Conservation (phyloP, 805 yeast genomes). For the Saccharomyces cerevisiae region DNA sequence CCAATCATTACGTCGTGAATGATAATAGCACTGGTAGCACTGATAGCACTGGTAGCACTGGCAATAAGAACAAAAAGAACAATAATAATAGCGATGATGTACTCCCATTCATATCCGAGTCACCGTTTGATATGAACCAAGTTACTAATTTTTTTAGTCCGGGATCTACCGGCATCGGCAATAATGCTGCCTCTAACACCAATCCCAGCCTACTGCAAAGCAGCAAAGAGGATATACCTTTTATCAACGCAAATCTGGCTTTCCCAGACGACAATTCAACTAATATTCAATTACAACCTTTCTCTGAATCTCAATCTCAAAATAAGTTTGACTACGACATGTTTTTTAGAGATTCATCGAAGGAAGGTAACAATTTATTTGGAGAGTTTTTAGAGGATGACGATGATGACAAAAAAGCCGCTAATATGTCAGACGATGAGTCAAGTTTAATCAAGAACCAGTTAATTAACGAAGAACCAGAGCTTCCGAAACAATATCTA, state of each 20-base stretch:
- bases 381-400: conserved; percentile 3
- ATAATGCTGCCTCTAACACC: background rate
- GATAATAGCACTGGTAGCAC: background rate
- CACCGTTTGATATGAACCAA: background rate
- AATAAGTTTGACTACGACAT: conserved; percentile 5
- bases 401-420: conserved; percentile 2
- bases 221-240: conserved; percentile 10
- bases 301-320: background rate
- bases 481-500: background rate
- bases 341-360: conserved; percentile 11
- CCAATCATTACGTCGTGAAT: conserved; percentile 5
- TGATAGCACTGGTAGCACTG: background rate
- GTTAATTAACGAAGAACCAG: conserved; percentile 13
- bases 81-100: background rate
- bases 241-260: conserved; percentile 25
- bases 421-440: background rate
- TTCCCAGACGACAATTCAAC: conserved; percentile 21
- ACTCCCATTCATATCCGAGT: background rate
- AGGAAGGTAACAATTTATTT: conserved; percentile 2
- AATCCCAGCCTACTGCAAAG: background rate
- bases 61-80: conserved; percentile 2
- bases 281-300: conserved; percentile 1
- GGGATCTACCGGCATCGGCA: background rate
- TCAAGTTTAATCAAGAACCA: background rate
- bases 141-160: background rate